phyloP scores from a whole-genome alignment of 768 basidiomycete species.

The Trametes maxima region DNA sequence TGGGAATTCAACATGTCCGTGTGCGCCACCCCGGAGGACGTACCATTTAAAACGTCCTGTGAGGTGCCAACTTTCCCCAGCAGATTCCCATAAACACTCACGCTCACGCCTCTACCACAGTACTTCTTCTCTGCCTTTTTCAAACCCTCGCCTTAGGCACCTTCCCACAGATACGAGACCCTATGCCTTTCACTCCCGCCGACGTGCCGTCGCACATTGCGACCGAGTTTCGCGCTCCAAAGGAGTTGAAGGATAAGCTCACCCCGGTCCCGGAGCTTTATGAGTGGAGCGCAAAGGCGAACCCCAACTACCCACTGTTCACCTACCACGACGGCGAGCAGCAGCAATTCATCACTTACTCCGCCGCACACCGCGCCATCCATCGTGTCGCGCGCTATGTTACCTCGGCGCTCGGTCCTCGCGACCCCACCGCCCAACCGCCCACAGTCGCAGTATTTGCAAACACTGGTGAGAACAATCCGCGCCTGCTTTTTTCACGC shows the following conservation, averaged over 20 bases:
- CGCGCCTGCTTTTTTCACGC: neutral
- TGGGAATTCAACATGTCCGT: neutral
- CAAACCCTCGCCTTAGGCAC: neutral
- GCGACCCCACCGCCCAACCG: neutral
- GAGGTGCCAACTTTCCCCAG: neutral
- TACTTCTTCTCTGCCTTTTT: neutral
- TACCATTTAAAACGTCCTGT: too few relatives aligned
- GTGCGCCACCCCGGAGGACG: neutral
- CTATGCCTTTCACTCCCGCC: slow-evolving; percentile 13
- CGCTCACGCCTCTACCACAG: neutral
- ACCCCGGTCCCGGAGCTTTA: slow-evolving; percentile 37
- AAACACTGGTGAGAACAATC: slow-evolving; percentile 15
- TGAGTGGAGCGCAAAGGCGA: slow-evolving; percentile 37
- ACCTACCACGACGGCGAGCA: slow-evolving; percentile 28
- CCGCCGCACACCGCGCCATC: slow-evolving; percentile 31
- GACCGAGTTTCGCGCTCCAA: slow-evolving; percentile 10
- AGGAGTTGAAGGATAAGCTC: neutral
- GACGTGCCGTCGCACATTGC: slow-evolving; percentile 13
- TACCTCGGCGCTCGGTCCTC: neutral
- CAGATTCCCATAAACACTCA: neutral
- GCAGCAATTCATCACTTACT: slow-evolving; percentile 25
- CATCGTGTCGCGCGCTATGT: slow-evolving; percentile 29
- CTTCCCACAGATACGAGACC: neutral
- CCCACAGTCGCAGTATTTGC: slow-evolving; percentile 33
- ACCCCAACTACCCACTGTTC: slow-evolving; percentile 38